Base-by-base conservation (phyloP, 192 early-diverging fungal species). In the Podila epicladia region DNA sequence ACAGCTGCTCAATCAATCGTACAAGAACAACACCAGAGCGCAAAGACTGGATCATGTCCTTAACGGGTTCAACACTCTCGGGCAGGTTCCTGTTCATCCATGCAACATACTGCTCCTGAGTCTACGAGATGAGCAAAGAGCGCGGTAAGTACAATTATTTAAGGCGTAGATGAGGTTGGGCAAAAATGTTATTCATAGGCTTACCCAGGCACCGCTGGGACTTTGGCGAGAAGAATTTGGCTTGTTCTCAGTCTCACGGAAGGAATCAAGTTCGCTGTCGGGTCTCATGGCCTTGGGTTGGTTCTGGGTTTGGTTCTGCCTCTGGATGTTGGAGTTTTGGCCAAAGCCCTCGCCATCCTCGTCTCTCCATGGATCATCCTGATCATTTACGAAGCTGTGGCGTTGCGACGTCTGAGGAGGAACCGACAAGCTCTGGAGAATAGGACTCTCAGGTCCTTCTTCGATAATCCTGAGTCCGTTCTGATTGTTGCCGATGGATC, bases 81-180 rank as follows among this genome's bases (percentile, higher is more conserved):
- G 77, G 57, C 20, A 89, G 41, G 53, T 86, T 65, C 17, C 70
- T 69, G 61, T 89, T 89, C 57, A 89, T 82, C 87, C 87, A 89
- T 9, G 64, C 58, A 33, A 89, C 60, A 57, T 89, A 89, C 26
- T 89, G 79, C 22, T 67, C 67, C 15, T 72, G 63, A 3, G 82
- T 72, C 85, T 75, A 82, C 15, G 49, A 8, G 15, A 33, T 65
- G 26, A 29, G 33, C 35, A 63, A 28, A 38, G 17, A 55, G 0
- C 3, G 13, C 22, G 19, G 41, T 45, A 24, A 35, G 37, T 55
- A 17, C 4, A 4, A 45, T 22, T 9, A 50, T 2, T 0, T 12
- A 17, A 51, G 24, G 24, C 1, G 24, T n/a, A 20, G 24, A 33
- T 33, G 6, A 11, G 33, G 15, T n/a, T 7, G 6, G 13, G 58